Conservation (phyloP, 331 rosid species). For the Rhamnella rubrinervis region DNA sequence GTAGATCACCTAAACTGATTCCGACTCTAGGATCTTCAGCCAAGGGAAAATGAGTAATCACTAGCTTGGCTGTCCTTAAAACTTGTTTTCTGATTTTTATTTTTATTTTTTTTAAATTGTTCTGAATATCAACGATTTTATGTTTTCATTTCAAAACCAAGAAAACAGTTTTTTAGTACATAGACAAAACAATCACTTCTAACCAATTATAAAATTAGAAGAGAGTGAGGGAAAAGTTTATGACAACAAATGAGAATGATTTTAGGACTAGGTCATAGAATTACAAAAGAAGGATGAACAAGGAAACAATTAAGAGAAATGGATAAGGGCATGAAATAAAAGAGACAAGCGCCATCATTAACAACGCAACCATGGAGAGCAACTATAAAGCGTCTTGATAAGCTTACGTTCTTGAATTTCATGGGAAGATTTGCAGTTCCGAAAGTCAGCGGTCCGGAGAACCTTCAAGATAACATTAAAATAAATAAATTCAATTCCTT, state of each 20-base stretch:
- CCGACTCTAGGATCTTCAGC: background rate
- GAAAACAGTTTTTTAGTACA: too few relatives aligned
- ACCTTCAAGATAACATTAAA: slow-evolving; percentile 55
- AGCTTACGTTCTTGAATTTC: slow-evolving; percentile 86
- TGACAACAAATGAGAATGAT: background rate
- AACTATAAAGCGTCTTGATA: slow-evolving; percentile 2
- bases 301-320: background rate
- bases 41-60: background rate
- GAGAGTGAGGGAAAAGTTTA: background rate
- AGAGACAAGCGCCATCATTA: background rate
- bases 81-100: too few relatives aligned
- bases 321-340: background rate
- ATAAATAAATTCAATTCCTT: background rate
- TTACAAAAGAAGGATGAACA: background rate
- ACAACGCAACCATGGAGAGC: slow-evolving; percentile 5
- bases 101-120: too few relatives aligned
- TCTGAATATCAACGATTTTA: too few relatives aligned
- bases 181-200: too few relatives aligned
- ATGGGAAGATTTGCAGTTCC: slow-evolving; percentile 63
- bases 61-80: background rate
- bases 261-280: background rate
- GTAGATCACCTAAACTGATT: background rate
- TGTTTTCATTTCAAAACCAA: too few relatives aligned
- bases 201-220: background rate
- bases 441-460: slow-evolving; percentile 62